Evolutionary conservation across 352 stramenopile species (phyloP), one percentile per base, ranked within the genome.

Genomic region (Phytopythium mirpurense): DNA sequence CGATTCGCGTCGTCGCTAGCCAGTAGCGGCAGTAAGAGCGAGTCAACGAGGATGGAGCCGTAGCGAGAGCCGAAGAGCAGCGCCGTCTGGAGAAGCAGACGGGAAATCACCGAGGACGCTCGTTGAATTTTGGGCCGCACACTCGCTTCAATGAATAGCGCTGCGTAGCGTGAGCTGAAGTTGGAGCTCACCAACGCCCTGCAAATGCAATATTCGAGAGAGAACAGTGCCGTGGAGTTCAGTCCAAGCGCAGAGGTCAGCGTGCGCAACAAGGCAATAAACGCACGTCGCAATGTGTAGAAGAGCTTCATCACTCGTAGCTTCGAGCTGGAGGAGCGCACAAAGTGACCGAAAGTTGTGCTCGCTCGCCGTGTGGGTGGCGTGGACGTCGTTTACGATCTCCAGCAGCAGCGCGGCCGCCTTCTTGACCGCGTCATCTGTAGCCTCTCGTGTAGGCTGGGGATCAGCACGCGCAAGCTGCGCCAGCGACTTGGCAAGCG

Each of bases 81-180:
- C 24, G 63, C 65, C 2, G 78, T 78, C 55, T 86, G 81, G 15
- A 91, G 59, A 15, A 91, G 57, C 32, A 88, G 60, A 7, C 81
- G 78, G n/a, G 81, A 88, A 55, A 91, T 91, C 10, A 89, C 78
- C 0, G 76, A 87, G 1, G 76, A 54, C 37, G 78, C 78, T 12
- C 48, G 52, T 5, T 68, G 60, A 29, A 91, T 78, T 44, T 81
- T 85, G 1, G 81, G 78, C 26, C 84, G 52, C 10, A 91, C 54
- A 32, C 62, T 80, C 6, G 74, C 69, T 40, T 75, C 60, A 11
- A 91, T 56, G 36, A 83, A 91, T 21, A 86, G 62, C 0, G 63
- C 61, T 3, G 81, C 78, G 56, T 88, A 88, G 12, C 71, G 74
- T 18, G 78, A 86, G 40, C 81, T 88, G 72, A 78, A 89, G 38